Evolutionary conservation across 2,329 filamentous ascomycete species (phyloP), one percentile per base, ranked within the genome.

Genomic region (Talaromyces sp.): DNA sequence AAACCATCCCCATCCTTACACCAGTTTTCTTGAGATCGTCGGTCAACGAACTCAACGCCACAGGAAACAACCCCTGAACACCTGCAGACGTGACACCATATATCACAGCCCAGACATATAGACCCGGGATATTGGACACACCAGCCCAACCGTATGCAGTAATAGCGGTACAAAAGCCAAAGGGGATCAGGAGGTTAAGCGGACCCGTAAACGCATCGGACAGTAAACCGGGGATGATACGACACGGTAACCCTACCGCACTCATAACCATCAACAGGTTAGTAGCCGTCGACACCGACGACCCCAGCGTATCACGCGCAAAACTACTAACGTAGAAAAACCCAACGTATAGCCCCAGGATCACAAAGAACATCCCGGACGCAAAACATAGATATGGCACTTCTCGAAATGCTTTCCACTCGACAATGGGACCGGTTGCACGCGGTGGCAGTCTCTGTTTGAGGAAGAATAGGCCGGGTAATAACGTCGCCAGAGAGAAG

Each of bases 241-340:
- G 84, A 10, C 87, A 87, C 2, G 85, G 65, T 14, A 86, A 64
- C 1, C 88, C 87, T 11, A 87, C 80, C 22, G 84, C 87, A 74
- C 91, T 92, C 71, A 90, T 79, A 3, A 90, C 78, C 31, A 90
- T 80, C 13, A 91, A 77, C 8, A 91, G 74, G 70, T 88, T 84
- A 59, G 90, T 82, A 4, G 86, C 82, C 60, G 78, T 76, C 1
- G 75, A 71, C 62, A 81, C 76, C 0, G 77, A 74, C 2, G 82
- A 71, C 2, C 77, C 76, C 47, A 82, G 74, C 52, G 77, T 68
- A 27, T 76, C 69, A 37, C 74, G 76, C 24, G 65, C 62, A 35
- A 39, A 67, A 13, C 57, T 65, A 24, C 65, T 52, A 7, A 67
- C 43, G 39, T 67, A 67, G 39, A 65, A 65, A 19, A 67, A 65